These are phyloP conservation scores for Tephrocybe rancida DNA, from an alignment of 768 basidiomycete species.

Conservation along the genomic window DNA sequence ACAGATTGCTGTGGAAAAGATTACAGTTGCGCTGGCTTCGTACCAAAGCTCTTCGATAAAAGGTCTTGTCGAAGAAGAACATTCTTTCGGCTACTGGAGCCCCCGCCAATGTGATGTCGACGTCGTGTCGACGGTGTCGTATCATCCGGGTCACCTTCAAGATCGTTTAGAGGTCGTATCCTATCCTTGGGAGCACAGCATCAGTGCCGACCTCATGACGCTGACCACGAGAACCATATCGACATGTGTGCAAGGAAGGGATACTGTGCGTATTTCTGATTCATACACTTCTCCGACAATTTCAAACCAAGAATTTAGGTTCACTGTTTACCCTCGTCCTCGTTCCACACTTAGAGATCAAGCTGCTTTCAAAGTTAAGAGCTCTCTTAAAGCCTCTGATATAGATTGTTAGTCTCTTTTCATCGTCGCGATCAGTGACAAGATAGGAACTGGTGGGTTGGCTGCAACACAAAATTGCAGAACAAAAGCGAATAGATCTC, in stretches of 20 bases:
- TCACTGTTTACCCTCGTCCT: slow-evolving; percentile 51
- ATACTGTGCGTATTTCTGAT: slow-evolving; percentile 63
- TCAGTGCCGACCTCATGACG: slow-evolving; percentile 80
- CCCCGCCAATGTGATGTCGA: slow-evolving; percentile 88
- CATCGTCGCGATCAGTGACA: slow-evolving; percentile 32
- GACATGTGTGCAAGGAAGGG: slow-evolving; percentile 49
- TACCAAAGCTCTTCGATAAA: slow-evolving; percentile 73
- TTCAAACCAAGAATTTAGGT: slow-evolving; percentile 23
- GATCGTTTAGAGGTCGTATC: slow-evolving; percentile 80
- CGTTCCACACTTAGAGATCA: slow-evolving; percentile 60
- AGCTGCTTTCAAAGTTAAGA: slow-evolving; percentile 80
- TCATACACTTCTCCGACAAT: not conserved
- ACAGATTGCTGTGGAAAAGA: slow-evolving; percentile 81
- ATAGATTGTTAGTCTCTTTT: slow-evolving; percentile 57
- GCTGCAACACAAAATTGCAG: slow-evolving; percentile 76
- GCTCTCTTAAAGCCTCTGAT: slow-evolving; percentile 77
- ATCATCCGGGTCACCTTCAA: slow-evolving; percentile 71
- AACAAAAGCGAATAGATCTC: slow-evolving; percentile 76
- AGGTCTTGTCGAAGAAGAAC: slow-evolving; percentile 72
- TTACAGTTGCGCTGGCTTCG: slow-evolving; percentile 65
- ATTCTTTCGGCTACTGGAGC: slow-evolving; percentile 88
- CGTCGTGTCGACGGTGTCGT: slow-evolving; percentile 78
- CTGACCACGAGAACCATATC: slow-evolving; percentile 52
- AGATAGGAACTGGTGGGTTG: slow-evolving; percentile 73
- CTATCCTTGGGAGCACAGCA: slow-evolving; percentile 77